Evolutionary conservation across 257 asterid genomes (phyloP).

Genomic region (Solanum clarkiae): DNA sequence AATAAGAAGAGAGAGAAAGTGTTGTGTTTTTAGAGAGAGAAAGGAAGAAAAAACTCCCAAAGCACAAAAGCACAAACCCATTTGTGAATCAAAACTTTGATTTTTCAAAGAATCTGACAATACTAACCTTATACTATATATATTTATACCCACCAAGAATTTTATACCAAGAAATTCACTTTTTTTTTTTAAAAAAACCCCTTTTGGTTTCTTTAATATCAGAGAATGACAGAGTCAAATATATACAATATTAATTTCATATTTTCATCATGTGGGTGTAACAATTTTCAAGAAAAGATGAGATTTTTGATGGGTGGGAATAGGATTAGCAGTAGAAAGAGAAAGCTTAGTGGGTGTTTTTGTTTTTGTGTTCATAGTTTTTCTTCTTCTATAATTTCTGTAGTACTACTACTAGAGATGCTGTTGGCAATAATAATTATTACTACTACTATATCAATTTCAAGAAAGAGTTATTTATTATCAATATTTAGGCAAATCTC

Average conservation of each 20-base stretch:
- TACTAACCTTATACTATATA: slow-evolving; percentile 9
- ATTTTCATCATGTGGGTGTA: slow-evolving; percentile 1
- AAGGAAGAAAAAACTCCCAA: slow-evolving; percentile 8
- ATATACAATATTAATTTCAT: neutral
- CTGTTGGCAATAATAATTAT: neutral
- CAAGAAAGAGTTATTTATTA: slow-evolving; percentile 2
- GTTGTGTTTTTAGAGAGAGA: neutral
- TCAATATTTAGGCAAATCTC: neutral
- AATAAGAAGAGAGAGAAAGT: neutral
- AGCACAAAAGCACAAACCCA: slow-evolving; percentile 19
- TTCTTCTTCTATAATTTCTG: neutral
- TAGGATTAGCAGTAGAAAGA: neutral
- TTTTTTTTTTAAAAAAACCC: neutral
- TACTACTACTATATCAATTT: neutral
- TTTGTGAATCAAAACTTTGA: slow-evolving; percentile 40
- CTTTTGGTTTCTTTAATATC: neutral
- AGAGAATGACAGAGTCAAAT: neutral
- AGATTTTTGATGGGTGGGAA: slow-evolving; percentile 8
- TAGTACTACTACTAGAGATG: neutral
- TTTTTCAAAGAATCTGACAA: slow-evolving; percentile 18
- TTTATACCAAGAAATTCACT: slow-evolving; percentile 20
- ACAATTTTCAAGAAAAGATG: neutral
- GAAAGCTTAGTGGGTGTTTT: neutral
- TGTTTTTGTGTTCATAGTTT: neutral
- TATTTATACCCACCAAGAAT: slow-evolving; percentile 23